Evolutionary conservation across 495 filamentous ascomycete genomes (phyloP).

Genomic region (Sporormia fimetaria): DNA sequence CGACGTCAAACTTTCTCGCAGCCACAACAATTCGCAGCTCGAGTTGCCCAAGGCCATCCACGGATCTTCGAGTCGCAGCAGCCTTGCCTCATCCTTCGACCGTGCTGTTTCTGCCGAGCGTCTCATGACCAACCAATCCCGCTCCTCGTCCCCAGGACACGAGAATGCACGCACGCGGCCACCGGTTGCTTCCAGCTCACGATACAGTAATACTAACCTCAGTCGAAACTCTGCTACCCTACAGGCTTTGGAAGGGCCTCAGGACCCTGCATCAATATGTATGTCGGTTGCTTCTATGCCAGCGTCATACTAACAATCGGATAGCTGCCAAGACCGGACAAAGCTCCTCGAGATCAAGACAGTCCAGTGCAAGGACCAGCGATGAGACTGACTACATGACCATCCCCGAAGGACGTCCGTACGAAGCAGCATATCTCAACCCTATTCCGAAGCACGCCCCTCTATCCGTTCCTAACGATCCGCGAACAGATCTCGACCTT

Average conservation of each 20-base stretch:
- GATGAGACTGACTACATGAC: conserved; percentile 20
- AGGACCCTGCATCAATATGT: conserved; percentile 11
- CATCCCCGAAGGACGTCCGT: conserved; percentile 8
- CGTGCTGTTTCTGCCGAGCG: conserved; percentile 27
- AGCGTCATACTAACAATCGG: neutral
- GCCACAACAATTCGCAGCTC: conserved; percentile 12
- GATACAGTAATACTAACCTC: conserved; percentile 21
- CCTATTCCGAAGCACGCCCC: conserved; percentile 3
- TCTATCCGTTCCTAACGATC: conserved; percentile 7
- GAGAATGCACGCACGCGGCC: conserved; percentile 2
- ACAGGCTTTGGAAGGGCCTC: conserved; percentile 23
- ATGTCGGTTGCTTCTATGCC: neutral
- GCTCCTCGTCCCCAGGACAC: conserved; percentile 10
- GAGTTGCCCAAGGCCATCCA: conserved; percentile 15
- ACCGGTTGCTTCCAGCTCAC: neutral
- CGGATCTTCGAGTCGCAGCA: conserved; percentile 16
- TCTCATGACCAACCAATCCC: conserved; percentile 11
- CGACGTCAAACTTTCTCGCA: conserved; percentile 9
- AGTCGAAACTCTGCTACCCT: conserved; percentile 20
- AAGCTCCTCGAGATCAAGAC: conserved; percentile 15
- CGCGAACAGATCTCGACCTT: conserved; percentile 29
- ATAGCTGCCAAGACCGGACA: conserved; percentile 3
- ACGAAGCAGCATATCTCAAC: conserved; percentile 22
- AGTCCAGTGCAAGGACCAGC: conserved; percentile 14
- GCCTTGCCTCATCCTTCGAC: conserved; percentile 22